A percentile compares a stretch with the other conserved stretches of the same genome.
Conservation (phyloP, 2,329 filamentous ascomycete species). For the Bipolaris bicolor region DNA sequence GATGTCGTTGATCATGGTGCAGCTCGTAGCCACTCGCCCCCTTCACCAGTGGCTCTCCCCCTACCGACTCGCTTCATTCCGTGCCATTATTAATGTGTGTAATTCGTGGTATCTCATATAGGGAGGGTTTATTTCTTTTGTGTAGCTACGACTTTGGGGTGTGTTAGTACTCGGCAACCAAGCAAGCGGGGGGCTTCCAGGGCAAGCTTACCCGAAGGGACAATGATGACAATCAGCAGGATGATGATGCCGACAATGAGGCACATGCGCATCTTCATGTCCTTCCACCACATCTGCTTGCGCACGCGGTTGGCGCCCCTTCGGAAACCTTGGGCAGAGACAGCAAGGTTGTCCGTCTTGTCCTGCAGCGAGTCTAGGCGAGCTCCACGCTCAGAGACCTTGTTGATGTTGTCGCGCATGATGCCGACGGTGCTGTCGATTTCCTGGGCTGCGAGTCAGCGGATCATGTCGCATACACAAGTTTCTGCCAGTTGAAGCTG, state of each 20-base stretch:
- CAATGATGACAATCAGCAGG: constrained; percentile 90
- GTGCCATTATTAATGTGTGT: constrained; percentile 42
- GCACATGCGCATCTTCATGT: constrained; percentile 99
- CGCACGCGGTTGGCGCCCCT: constrained; percentile 94
- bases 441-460: constrained; percentile 67
- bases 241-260: constrained; percentile 89
- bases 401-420: constrained; percentile 98
- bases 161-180: constrained; percentile 17
- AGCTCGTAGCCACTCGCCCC: constrained; percentile 31
- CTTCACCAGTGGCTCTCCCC: constrained; percentile 21
- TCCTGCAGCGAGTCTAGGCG: constrained; percentile 86
- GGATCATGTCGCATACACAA: constrained; percentile 8
- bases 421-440: constrained; percentile 94
- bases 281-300: constrained; percentile 99
- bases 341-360: constrained; percentile 91
- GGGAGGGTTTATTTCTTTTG: constrained; percentile 29
- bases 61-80: constrained; percentile 27
- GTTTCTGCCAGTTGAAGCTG: not conserved
- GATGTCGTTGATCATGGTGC: constrained; percentile 33
- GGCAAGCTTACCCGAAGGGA: constrained; percentile 76
- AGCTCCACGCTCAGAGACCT: constrained; percentile 91
- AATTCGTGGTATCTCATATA: constrained; percentile 36
- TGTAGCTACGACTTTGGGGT: constrained; percentile 34
- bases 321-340: constrained; percentile 93
- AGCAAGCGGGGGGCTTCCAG: too few species aligned